Base-by-base conservation (phyloP, 2,329 filamentous ascomycete species). In the Fusarium udum region DNA sequence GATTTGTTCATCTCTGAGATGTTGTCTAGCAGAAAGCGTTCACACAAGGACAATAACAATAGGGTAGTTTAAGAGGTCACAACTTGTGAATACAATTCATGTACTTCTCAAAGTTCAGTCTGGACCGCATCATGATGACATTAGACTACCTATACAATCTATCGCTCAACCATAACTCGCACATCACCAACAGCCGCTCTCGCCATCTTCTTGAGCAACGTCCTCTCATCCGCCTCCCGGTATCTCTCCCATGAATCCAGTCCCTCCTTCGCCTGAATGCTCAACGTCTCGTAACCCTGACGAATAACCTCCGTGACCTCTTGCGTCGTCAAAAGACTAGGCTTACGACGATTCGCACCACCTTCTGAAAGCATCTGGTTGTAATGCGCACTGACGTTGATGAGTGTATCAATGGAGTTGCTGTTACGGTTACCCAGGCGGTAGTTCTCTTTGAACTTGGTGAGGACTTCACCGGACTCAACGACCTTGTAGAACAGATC, bases 401-500 rank as follows among this genome's bases (percentile, higher is more conserved):
- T 91, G 36, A 98, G 87, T 2, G 93, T 97, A 55, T 94, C 92
- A 78, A 98, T 96, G 7, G 93, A 93, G 83, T 88, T 93, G 51
- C 88, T 89, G 28, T 86, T 83, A 51, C 89, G 83, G 67, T 87
- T 88, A 5, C 83, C 84, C 22, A 92, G 82, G 9, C 85, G 83
- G 81, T 96, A 98, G 15, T 89, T 92, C 71, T 95, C 90, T 45
- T 94, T 90, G 83, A 98, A 97, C 79, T 93, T 94, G 37, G 88
- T 85, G 28, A 98, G 87, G 18, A 94, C 88, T 55, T 97, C 94
- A 16, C 95, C 94, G 4, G 92, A 93, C 82, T 99, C 96, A 32
- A 98, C 95, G 4, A 98, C 89, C 83, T 99, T 99, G 89, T 99
- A 99, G 84, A 99, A 98, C 1, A 99, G 87, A 79, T 99, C 96